phyloP scores from a whole-genome alignment of 257 asterid species.

The Ocimum tenuiflorum region DNA sequence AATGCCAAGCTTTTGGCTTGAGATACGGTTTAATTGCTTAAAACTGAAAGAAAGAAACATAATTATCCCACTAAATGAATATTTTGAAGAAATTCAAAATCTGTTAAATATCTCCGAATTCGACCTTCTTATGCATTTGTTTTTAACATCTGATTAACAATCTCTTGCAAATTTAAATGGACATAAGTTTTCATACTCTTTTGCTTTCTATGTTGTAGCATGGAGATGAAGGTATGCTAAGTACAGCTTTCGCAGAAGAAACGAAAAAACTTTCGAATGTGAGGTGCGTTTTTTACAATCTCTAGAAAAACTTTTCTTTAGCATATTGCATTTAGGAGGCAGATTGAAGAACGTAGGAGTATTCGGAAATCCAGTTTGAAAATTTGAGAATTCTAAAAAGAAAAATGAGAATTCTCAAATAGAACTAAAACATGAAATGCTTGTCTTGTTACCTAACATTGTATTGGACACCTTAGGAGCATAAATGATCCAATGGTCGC shows the following conservation, averaged over 20 bases:
- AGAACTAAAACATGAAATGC: constrained; percentile 11
- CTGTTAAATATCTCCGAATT: not conserved
- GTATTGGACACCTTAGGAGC: constrained; percentile 8
- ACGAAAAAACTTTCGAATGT: constrained; percentile 63
- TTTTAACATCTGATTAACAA: constrained; percentile 11
- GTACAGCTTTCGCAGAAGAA: constrained; percentile 64
- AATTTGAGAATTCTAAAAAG: constrained; percentile 9
- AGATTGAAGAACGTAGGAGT: constrained; percentile 5
- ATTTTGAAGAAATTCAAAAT: not conserved
- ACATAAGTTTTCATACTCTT: not conserved
- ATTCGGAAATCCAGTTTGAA: not conserved
- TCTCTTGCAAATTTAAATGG: not conserved
- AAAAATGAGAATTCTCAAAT: too few relatives aligned
- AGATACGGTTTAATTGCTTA: not conserved
- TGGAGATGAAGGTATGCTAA: constrained; percentile 83
- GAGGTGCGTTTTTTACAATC: constrained; percentile 41
- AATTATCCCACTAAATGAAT: not conserved
- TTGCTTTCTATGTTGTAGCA: constrained; percentile 49
- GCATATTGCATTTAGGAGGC: constrained; percentile 1
- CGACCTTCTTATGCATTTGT: not conserved
- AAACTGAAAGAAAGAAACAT: not conserved
- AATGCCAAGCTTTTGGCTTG: constrained; percentile 7
- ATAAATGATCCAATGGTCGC: constrained; percentile 8
- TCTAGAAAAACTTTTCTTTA: not conserved
- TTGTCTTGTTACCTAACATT: constrained; percentile 13